Conservation (phyloP, 2,329 filamentous ascomycete species). For the Trichoderma cornu-damae region DNA sequence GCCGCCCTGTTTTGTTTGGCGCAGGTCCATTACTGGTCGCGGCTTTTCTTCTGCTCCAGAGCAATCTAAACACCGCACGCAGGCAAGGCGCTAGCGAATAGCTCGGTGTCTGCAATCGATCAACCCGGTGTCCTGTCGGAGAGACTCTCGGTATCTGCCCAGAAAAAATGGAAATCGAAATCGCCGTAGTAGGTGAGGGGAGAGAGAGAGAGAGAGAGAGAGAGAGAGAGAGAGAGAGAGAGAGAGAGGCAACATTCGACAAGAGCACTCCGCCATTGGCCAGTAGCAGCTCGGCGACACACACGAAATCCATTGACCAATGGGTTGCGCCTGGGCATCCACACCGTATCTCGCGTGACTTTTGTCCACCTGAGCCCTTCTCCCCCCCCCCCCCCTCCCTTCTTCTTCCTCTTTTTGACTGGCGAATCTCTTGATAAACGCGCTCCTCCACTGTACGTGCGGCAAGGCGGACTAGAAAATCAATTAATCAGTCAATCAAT, state of each 20-base stretch:
- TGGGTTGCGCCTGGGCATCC: slow-evolving; percentile 16
- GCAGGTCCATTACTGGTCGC: slow-evolving; percentile 2
- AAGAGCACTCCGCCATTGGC: slow-evolving; percentile 9
- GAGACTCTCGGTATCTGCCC: background rate
- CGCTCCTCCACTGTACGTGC: background rate
- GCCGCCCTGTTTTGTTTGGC: background rate
- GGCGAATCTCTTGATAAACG: background rate
- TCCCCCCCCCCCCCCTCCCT: background rate
- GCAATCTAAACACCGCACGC: too few species aligned
- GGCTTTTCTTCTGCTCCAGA: background rate
- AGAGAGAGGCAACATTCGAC: background rate
- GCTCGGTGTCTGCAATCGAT: background rate
- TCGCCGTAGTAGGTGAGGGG: too few species aligned
- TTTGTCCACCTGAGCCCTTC: slow-evolving; percentile 13
- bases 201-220: background rate
- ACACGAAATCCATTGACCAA: slow-evolving; percentile 16
- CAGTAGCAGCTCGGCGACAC: slow-evolving; percentile 10
- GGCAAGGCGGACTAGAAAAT: too few species aligned
- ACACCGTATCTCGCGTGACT: slow-evolving; percentile 18
- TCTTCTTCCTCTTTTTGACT: background rate
- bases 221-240: background rate
- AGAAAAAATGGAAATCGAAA: too few species aligned
- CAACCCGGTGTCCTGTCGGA: background rate
- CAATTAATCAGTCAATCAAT: background rate
- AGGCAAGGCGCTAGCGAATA: too few species aligned